Base-by-base conservation (phyloP, 371 early-diverging fungal genomes). In the Caulochytrium protostelioides region DNA sequence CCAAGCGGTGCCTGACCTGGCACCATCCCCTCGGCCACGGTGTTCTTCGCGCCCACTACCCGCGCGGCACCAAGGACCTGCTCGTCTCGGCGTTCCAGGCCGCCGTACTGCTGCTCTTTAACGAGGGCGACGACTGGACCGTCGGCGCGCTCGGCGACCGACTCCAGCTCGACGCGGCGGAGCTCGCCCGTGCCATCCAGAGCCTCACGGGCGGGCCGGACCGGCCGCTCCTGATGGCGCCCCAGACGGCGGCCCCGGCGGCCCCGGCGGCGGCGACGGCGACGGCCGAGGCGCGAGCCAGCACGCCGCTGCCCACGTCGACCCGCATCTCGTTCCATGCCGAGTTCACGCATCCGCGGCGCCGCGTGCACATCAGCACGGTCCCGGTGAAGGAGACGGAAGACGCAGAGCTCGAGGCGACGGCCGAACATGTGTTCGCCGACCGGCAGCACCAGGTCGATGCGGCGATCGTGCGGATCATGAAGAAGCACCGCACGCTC, bases 381-480 rank as follows among this genome's bases (percentile, higher is more conserved):
- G 62, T 80, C 21, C 72, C 74, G 43, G 43, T 71, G 43, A 76
- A 79, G 49, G 79, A 81, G 43, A 67, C 74, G 16, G 55, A 53
- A 29, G 78, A 81, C 43, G n/a, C n/a, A n/a, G 81, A 82, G 43
- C 51, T 71, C 25, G 61, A 65, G 20, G 62, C 59, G 20, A 81
- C 82, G 3, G 69, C 65, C 26, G 67, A 72, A 28, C 63, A 72
- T 33, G 79, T 83, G 26, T 62, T 75, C 43, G 62, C 73, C 30
- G 82, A 83, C 49, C 64, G 84, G 26, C 74, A 78, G 42, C 73
- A 74, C 46, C 73, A 75, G 54, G 62, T 87, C 7, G 94, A 97
- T 44, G 97, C 97, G 3, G 85, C 87, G 0, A 73, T 92, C 49
- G 92, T 90, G 4, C 65, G 94, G 24, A 73, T 92, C 31, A 77